Evolutionary conservation across 768 basidiomycete species (phyloP).

Genomic region (Boletus eberwhitei): DNA sequence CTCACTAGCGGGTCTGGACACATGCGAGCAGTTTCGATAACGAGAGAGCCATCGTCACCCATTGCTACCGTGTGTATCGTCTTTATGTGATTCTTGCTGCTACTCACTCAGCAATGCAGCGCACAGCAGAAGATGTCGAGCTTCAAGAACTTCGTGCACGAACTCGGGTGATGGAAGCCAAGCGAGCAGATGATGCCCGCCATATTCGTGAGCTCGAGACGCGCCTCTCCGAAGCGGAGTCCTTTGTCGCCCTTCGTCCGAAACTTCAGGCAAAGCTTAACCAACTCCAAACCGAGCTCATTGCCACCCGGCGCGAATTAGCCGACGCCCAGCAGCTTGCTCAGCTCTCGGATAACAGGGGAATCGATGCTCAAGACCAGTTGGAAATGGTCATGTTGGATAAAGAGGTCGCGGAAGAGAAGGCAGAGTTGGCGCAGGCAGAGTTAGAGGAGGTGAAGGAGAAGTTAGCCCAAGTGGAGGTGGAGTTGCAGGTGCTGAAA

Average conservation of each 20-base stretch:
- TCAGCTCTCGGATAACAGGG: conserved; percentile 62
- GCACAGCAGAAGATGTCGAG: conserved; percentile 52
- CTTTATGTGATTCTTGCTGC: neutral
- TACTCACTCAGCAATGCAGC: conserved; percentile 18
- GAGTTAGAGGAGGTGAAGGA: conserved; percentile 82
- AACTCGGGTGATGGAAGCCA: conserved; percentile 79
- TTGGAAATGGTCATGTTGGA: conserved; percentile 94
- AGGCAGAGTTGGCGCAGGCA: conserved; percentile 71
- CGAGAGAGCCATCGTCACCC: conserved; percentile 29
- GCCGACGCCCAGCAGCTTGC: conserved; percentile 76
- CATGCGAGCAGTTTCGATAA: conserved; percentile 14
- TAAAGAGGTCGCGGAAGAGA: conserved; percentile 95
- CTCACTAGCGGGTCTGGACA: conserved; percentile 9
- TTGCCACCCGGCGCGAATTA: conserved; percentile 68
- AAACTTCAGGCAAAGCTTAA: conserved; percentile 89
- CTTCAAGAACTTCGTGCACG: conserved; percentile 81
- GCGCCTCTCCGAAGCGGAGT: conserved; percentile 79
- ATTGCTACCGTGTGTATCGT: conserved; percentile 17
- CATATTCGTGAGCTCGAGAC: conserved; percentile 81
- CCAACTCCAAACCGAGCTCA: conserved; percentile 75
- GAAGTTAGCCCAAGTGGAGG: conserved; percentile 70
- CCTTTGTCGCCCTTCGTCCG: conserved; percentile 78
- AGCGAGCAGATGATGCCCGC: conserved; percentile 82
- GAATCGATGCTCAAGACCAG: conserved; percentile 82
- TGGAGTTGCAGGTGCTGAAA: conserved; percentile 79